Conservation (phyloP, 139 green algal species). For the Asterochloris erici region DNA sequence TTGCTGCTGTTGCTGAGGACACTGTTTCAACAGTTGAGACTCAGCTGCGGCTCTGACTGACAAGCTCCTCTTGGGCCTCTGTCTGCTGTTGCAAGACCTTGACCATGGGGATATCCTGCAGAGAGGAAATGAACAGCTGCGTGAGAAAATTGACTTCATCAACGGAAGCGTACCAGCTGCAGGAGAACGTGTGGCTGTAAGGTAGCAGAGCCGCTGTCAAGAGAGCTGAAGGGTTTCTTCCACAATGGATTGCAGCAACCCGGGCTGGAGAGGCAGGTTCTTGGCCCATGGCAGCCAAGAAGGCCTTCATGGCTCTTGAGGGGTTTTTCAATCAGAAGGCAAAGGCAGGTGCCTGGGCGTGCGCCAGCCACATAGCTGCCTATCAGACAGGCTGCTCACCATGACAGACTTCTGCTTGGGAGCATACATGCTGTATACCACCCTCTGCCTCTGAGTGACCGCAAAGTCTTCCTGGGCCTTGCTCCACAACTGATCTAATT, state of each 20-base stretch:
- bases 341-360: not conserved
- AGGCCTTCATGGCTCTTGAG: not conserved
- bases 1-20: not conserved
- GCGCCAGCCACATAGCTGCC: not conserved
- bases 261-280: too few species aligned
- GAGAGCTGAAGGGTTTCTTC: too few species aligned
- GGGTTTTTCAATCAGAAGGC: not conserved
- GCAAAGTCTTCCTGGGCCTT: constrained; percentile 48
- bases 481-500: constrained; percentile 25
- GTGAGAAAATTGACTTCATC: not conserved
- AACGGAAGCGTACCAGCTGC: too few species aligned
- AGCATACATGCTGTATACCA: constrained; percentile 68
- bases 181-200: too few species aligned
- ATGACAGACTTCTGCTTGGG: constrained; percentile 63
- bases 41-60: too few species aligned
- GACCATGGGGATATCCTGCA: constrained; percentile 24
- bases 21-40: not conserved
- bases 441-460: constrained; percentile 55
- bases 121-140: not conserved
- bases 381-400: constrained; percentile 29
- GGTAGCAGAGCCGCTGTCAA: too few species aligned
- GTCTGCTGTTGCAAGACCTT: constrained; percentile 11
- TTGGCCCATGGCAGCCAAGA: not conserved
- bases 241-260: not conserved
- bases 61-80: not conserved